Base-by-base conservation (phyloP, 1,284 basidiomycete genomes). In the Heliocybe sulcata region DNA sequence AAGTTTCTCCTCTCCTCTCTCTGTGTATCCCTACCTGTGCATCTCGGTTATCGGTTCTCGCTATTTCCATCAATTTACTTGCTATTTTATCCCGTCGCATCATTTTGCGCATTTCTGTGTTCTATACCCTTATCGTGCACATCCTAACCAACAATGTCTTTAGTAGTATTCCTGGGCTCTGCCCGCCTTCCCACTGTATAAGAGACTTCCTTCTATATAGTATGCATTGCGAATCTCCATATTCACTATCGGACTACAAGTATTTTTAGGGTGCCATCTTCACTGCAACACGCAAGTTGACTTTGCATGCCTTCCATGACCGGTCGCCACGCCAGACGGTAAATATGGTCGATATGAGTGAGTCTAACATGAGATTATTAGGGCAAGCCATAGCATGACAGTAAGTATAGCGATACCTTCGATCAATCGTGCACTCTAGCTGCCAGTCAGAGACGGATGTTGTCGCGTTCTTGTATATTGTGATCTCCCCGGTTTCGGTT, bases 241-340 rank as follows among this genome's bases (percentile, higher is more conserved):
- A 60, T 66, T 62, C 66, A 67, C 63, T 63, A 64, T 65, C 56
- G 75, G 72, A 89, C 76, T 67, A 71, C 73, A 70, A 82, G 71
- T 76, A 90, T 76, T 71, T 80, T 86, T 73, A 90, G 71, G 75
- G 85, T 85, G 74, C 87, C 84, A 76, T 92, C 89, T 74, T 91
- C 88, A 69, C 87, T 87, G 61, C 81, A 83, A 53, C 76, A 77
- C 23, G 80, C 81, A 25, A 82, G 70, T 55, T 72, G 65, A 58
- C 63, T 65, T 53, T 57, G 53, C 42, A 53, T 49, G 38, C 51
- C 53, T 50, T 56, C 49, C 31, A 53, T 57, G 12, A 45, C 57
- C 54, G 83, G 80, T 52, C 82, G 75, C 89, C 89, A 92, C 23
- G 78, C 73, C 58, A 92, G 67, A 57, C 77, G 79, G 61, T 90